Evolutionary conservation across 192 early-diverging fungal species (phyloP), one percentile per base, ranked within the genome.

Genomic region (Glomus cerebriforme): DNA sequence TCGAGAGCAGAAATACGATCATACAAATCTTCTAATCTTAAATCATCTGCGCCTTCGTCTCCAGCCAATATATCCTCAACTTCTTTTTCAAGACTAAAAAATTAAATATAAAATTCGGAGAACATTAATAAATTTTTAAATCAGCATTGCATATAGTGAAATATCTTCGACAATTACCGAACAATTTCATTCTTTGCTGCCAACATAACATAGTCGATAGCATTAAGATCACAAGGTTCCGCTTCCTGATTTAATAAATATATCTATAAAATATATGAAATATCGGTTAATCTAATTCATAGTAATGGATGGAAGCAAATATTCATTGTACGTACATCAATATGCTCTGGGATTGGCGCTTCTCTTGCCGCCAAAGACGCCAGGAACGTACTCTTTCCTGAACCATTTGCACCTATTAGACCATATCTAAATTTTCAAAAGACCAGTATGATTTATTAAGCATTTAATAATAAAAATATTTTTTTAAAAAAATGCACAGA

Each of bases 1-100:
- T 99, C 98, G 87, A 99, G 88, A 79, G 83, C 79, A 75, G 98
- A 95, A 81, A 99, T 98, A 82, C 97, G 95, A 82, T 98, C 98
- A 84, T 96, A 97, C 81, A 97, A 93, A 83, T 94, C 96, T 47
- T 98, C 96, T 37, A 99, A 84, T 32, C 96, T 77, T 10, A 93
- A 92, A 75, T 93, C 94, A 35, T 99, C 98, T 7, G 91, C 95
- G 45, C 89, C 91, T 45, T 92, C 88, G 32, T 95, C 92, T 73
- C 91, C 88, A 31, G 90, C 82, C 79, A 99, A 86, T 65, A 98
- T 86, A 34, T 97, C 92, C 85, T 99, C 98, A 45, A 97, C 95
- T 84, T 93, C 80, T 80, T 88, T 90, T 87, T 99, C 98, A 60
- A 99, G 87, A 83, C 77, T 78, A 58, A 49, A 43, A 49, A 34